These are phyloP conservation scores for Calonectria pseudoreteaudii DNA, from an alignment of 2,329 filamentous ascomycete genomes.

Conservation along the genomic window DNA sequence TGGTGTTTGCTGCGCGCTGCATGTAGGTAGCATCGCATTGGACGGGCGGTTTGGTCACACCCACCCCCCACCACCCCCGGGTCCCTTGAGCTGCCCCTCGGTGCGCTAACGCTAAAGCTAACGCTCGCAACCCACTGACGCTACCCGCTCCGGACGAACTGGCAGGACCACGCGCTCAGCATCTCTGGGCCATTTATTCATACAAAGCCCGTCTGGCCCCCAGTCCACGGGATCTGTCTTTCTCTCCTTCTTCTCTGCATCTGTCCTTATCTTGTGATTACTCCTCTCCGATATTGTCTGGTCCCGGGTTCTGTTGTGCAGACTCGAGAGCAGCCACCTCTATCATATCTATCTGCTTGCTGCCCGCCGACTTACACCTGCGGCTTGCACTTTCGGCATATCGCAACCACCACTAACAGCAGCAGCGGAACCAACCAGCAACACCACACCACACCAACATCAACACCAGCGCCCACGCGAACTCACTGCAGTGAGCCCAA, in stretches of 20 bases:
- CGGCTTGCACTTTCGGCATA: not conserved
- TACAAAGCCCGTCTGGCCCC: slow-evolving; percentile 22
- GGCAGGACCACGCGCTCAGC: not conserved
- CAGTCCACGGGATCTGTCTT: slow-evolving; percentile 18
- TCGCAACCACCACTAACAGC: not conserved
- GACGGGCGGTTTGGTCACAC: not conserved
- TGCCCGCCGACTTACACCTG: slow-evolving; percentile 17
- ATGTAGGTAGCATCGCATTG: not conserved
- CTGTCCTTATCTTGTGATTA: not conserved
- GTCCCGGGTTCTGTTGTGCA: not conserved
- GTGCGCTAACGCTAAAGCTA: not conserved
- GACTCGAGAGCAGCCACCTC: not conserved
- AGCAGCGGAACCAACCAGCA: not conserved
- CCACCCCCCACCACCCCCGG: not conserved
- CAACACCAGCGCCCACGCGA: not conserved
- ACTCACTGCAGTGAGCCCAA: not conserved
- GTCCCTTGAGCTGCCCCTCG: not conserved
- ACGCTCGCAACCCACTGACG: slow-evolving; percentile 1
- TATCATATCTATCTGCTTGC: not conserved
- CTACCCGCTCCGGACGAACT: not conserved
- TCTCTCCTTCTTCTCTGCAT: not conserved
- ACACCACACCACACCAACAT: not conserved
- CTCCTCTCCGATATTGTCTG: not conserved
- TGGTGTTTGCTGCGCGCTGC: not conserved
- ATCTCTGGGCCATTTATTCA: not conserved